Conservation (phyloP, 257 asterid genomes). For the Handroanthus guayacan region DNA sequence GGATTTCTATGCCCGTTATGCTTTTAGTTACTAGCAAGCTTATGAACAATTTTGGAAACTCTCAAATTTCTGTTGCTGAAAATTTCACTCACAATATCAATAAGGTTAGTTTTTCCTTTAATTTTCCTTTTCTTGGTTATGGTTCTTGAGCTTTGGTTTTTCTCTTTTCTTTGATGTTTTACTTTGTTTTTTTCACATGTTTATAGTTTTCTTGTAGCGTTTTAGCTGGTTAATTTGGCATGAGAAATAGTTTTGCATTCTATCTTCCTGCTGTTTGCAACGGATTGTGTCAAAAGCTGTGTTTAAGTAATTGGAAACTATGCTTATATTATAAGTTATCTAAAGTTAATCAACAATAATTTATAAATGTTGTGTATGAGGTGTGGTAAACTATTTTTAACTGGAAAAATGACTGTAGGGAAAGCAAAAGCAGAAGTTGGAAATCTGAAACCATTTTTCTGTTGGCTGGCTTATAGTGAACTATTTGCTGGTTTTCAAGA, state of each 20-base stretch:
- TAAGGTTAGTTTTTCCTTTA: slow-evolving; percentile 50
- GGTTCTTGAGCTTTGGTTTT: not conserved
- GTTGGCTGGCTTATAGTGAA: no score
- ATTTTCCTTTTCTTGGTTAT: not conserved
- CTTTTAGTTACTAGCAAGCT: slow-evolving; percentile 66
- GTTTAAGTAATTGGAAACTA: no score
- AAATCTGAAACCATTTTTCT: no score
- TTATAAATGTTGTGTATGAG: no score
- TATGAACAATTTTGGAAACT: slow-evolving; percentile 67
- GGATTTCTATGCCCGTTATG: slow-evolving; percentile 72
- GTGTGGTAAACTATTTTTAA: no score
- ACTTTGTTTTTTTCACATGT: not conserved
- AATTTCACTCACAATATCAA: slow-evolving; percentile 51
- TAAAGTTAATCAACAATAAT: no score
- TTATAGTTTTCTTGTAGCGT: not conserved
- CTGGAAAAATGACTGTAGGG: no score
- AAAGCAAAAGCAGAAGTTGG: no score
- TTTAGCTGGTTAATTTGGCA: not conserved
- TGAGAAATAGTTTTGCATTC: not conserved
- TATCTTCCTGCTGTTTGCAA: no score
- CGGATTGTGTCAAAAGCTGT: no score
- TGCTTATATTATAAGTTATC: no score
- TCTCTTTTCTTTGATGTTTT: not conserved
- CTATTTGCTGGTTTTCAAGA: no score
- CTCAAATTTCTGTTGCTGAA: slow-evolving; percentile 35